Conservation (phyloP, 2,329 filamentous ascomycete species). For the Colletotrichum lini region DNA sequence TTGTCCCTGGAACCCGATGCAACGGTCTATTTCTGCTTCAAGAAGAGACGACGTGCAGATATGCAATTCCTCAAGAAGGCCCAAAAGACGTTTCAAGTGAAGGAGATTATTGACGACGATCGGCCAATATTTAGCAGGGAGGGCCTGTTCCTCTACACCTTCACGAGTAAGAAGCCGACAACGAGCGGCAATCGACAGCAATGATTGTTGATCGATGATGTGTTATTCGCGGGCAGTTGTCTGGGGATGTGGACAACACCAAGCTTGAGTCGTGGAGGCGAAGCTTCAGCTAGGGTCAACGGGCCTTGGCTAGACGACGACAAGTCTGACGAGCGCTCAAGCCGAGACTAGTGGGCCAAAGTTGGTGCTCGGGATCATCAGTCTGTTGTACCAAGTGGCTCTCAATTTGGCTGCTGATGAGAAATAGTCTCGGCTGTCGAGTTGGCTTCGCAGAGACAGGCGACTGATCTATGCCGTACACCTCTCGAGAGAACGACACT, state of each 20-base stretch:
- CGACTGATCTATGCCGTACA: background rate
- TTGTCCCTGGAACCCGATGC: conserved; percentile 78
- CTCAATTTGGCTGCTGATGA: background rate
- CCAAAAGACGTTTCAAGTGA: conserved; percentile 75
- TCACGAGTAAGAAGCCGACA: conserved; percentile 58
- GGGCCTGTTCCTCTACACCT: conserved; percentile 73
- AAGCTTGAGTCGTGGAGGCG: background rate
- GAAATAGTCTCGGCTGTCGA: background rate
- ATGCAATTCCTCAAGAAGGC: conserved; percentile 81
- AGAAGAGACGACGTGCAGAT: conserved; percentile 88
- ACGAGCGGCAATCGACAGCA: conserved; percentile 4
- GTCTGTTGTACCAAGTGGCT: conserved; percentile 3
- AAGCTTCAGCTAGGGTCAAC: background rate
- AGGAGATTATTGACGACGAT: conserved; percentile 74
- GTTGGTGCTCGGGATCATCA: background rate
- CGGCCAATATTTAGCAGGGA: conserved; percentile 69
- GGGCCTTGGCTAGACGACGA: background rate
- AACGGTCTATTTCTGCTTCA: conserved; percentile 89
- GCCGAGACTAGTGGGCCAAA: background rate
- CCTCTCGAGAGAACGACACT: background rate
- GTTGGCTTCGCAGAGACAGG: background rate
- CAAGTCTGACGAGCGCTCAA: conserved; percentile 1
- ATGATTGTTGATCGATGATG: conserved; percentile 7
- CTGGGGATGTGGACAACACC: background rate
- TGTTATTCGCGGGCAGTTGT: background rate